Percentiles rank a stretch among this genome's conserved stretches.
Evolutionary conservation across 495 filamentous ascomycete genomes (phyloP).

Genomic region (Aspergillus panamensis): DNA sequence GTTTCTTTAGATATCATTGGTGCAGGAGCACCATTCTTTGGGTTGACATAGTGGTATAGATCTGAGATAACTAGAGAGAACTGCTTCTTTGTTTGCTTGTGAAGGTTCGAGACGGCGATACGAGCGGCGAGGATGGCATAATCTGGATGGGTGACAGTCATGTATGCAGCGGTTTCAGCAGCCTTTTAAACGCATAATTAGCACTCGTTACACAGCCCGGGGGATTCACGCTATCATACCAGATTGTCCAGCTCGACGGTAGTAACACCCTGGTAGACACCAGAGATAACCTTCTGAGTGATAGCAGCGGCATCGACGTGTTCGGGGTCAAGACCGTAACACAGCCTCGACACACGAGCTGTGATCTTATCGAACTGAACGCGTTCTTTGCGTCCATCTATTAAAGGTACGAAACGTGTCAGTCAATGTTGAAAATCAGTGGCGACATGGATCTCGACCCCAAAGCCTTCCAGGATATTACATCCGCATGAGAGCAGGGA

Average conservation of each 20-base stretch:
- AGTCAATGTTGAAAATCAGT: slow-evolving; percentile 17
- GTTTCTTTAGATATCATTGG: slow-evolving; percentile 91
- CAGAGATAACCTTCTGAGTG: slow-evolving; percentile 98
- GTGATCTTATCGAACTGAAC: slow-evolving; percentile 99
- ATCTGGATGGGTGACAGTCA: slow-evolving; percentile 98
- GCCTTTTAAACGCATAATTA: slow-evolving; percentile 54
- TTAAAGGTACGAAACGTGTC: slow-evolving; percentile 19
- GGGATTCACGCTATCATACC: slow-evolving; percentile 53
- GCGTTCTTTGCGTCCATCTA: slow-evolving; percentile 99
- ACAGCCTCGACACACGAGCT: slow-evolving; percentile 91
- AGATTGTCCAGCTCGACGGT: slow-evolving; percentile 95
- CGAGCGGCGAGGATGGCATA: slow-evolving; percentile 98
- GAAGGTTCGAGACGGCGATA: slow-evolving; percentile 97
- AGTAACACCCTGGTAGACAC: slow-evolving; percentile 97
- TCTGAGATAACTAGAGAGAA: slow-evolving; percentile 92
- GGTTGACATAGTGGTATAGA: slow-evolving; percentile 94
- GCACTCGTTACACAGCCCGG: not conserved
- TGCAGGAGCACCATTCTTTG: slow-evolving; percentile 76
- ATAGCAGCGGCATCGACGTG: slow-evolving; percentile 98
- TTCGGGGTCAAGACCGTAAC: slow-evolving; percentile 93
- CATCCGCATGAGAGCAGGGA: not conserved
- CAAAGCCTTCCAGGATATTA: not conserved
- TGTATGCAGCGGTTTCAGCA: slow-evolving; percentile 97
- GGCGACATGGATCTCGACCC: slow-evolving; percentile 26
- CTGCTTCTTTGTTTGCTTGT: slow-evolving; percentile 99